Evolutionary conservation across 2,329 filamentous ascomycete species (phyloP).

Genomic region (Gliomastix tumulicola): DNA sequence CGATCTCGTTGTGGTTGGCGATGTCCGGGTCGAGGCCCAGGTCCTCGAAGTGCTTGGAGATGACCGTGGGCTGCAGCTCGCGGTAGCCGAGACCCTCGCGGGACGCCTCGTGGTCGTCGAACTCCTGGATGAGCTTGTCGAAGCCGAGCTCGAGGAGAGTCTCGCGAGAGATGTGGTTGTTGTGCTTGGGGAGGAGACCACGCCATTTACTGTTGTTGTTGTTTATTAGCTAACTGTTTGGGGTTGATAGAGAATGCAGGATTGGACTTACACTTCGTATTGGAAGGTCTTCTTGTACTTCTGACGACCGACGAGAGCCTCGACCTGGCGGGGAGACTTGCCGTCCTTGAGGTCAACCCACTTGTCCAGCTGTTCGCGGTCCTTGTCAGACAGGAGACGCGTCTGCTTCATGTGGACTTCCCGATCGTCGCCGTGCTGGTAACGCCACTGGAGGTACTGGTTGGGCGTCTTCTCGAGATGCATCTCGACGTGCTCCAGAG

Average conservation of each 20-base stretch:
- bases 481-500: constrained; percentile 98
- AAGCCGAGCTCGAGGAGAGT: constrained; percentile 82
- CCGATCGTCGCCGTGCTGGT: constrained; percentile 92
- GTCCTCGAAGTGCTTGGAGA: constrained; percentile 97
- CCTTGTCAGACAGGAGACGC: constrained; percentile 76
- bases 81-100: constrained; percentile 96
- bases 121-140: constrained; percentile 91
- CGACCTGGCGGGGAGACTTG: constrained; percentile 68
- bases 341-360: constrained; percentile 80
- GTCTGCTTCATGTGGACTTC: constrained; percentile 98
- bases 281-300: constrained; percentile 99
- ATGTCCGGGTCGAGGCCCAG: constrained; percentile 95
- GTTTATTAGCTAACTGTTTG: too few relatives aligned
- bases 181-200: constrained; percentile 82
- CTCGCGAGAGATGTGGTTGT: constrained; percentile 87
- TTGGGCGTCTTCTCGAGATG: constrained; percentile 98
- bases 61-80: constrained; percentile 84
- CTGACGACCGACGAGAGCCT: constrained; percentile 88
- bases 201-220: constrained; percentile 82
- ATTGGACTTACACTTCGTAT: constrained; percentile 83
- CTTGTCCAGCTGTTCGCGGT: constrained; percentile 88
- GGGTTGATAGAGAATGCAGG: too few relatives aligned
- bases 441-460: constrained; percentile 98
- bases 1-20: constrained; percentile 97
- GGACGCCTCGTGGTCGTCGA: constrained; percentile 98